A percentile compares a stretch with the other conserved stretches of the same genome.
These are phyloP conservation scores for Cicer judaicum DNA, from an alignment of 306 rosid genomes.

Conservation along the genomic window DNA sequence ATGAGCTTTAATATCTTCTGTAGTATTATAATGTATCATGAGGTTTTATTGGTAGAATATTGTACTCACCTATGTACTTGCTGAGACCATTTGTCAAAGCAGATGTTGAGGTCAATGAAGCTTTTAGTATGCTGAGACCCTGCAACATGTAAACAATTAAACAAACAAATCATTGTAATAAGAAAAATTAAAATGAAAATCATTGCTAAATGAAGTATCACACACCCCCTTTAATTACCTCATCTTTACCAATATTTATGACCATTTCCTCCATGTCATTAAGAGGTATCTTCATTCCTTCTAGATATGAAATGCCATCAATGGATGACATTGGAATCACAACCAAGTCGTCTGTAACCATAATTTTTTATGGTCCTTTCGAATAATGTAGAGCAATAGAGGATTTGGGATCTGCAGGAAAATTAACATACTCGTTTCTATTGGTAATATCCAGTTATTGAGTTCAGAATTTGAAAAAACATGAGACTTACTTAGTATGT, in stretches of 20 bases:
- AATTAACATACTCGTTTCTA: too few species aligned
- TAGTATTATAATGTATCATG: not conserved
- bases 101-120: conserved; percentile 27
- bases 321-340: not conserved
- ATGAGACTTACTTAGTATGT: not conserved
- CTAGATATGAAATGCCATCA: not conserved
- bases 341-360: conserved; percentile 39
- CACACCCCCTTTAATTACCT: not conserved
- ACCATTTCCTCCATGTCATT: not conserved
- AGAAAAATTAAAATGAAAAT: not conserved
- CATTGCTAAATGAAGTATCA: too few species aligned
- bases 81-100: conserved; percentile 17
- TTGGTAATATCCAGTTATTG: conserved; percentile 2
- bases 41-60: not conserved
- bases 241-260: too few species aligned
- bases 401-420: not conserved
- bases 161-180: too few species aligned
- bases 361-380: not conserved
- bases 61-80: not conserved
- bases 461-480: not conserved
- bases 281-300: not conserved
- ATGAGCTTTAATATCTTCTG: not conserved
- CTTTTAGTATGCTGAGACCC: conserved; percentile 37
- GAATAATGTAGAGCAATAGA: not conserved
- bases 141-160: not conserved